phyloP scores from a whole-genome alignment of 768 basidiomycete species.

The Rossbeevera mucosa region DNA sequence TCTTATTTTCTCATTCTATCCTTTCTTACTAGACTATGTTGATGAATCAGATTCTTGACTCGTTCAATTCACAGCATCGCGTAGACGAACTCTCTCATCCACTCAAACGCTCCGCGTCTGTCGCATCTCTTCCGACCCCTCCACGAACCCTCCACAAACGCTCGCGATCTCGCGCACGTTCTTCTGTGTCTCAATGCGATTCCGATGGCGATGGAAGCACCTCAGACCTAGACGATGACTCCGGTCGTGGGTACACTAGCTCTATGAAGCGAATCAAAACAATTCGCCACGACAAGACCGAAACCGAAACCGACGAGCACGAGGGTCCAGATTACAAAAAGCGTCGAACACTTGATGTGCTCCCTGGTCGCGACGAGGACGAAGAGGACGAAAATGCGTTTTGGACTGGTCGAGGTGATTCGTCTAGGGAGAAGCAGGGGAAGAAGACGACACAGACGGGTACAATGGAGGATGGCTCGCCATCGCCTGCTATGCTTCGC shows the following conservation, averaged over 20 bases:
- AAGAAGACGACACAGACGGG: too few species aligned
- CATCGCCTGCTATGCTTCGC: too few species aligned
- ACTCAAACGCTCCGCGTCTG: too few species aligned
- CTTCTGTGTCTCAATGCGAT: too few species aligned
- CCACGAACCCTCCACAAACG: constrained; percentile 40
- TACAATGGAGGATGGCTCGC: too few species aligned
- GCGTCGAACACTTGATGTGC: constrained; percentile 32
- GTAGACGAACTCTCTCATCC: too few species aligned
- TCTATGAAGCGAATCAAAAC: constrained; percentile 16
- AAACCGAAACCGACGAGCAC: constrained; percentile 17
- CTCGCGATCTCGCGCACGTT: constrained; percentile 10
- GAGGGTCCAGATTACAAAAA: constrained; percentile 33
- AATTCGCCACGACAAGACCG: constrained; percentile 10
- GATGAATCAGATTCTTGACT: too few species aligned
- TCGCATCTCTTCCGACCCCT: too few species aligned
- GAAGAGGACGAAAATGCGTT: constrained; percentile 46
- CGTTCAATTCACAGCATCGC: too few species aligned
- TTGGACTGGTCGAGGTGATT: constrained; percentile 15
- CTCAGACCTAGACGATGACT: constrained; percentile 14
- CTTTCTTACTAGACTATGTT: constrained; percentile 16
- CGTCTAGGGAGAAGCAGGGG: too few species aligned
- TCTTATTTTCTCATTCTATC: neutral
- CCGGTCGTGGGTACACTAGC: constrained; percentile 8
- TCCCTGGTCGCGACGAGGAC: constrained; percentile 44
- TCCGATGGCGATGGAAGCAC: too few species aligned